phyloP scores from a whole-genome alignment of 495 filamentous ascomycete genomes.

The Aspergillus bridgeri region DNA sequence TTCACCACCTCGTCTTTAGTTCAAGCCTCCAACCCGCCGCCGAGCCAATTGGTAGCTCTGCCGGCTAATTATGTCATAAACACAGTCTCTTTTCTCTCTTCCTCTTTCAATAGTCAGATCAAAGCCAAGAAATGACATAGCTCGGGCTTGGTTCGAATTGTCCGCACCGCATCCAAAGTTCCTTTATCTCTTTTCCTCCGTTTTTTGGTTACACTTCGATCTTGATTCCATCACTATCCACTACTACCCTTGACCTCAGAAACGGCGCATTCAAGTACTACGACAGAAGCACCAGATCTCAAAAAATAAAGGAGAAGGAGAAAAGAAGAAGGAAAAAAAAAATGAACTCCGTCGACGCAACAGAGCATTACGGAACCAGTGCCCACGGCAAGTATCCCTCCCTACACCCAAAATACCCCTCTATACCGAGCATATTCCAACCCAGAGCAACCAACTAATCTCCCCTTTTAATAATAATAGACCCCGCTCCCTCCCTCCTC shows the following conservation, averaged over 20 bases:
- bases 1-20: background rate
- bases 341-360: conserved; percentile 89
- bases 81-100: background rate
- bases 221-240: no score
- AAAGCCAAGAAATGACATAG: background rate
- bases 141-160: background rate
- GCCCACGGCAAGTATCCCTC: conserved; percentile 42
- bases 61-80: background rate
- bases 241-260: no score
- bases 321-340: conserved; percentile 17
- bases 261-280: no score
- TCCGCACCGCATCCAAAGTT: background rate
- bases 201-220: background rate
- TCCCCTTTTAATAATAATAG: conserved; percentile 39
- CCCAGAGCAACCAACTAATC: background rate
- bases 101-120: background rate
- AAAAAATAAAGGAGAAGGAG: background rate
- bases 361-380: conserved; percentile 70
- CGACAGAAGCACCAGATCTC: no score
- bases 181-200: background rate
- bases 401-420: conserved; percentile 10
- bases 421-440: background rate
- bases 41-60: background rate
- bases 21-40: background rate
- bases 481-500: conserved; percentile 77